Base-by-base conservation (phyloP, 768 basidiomycete genomes). In the Tricholoma furcatifolium region DNA sequence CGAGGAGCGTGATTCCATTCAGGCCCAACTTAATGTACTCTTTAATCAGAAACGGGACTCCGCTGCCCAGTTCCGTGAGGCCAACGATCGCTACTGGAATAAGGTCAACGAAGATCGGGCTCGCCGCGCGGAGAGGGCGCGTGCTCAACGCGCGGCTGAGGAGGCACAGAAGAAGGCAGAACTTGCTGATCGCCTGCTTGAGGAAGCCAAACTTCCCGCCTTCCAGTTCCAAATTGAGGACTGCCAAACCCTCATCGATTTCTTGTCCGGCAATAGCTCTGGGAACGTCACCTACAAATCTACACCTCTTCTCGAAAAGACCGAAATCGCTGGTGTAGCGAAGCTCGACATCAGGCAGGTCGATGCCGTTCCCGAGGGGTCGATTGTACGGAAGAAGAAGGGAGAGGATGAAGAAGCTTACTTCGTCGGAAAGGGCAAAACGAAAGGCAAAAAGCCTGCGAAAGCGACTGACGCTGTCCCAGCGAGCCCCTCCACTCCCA, bases 181-280 rank as follows among this genome's bases (percentile, higher is more conserved):
- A 65, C 77, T 87, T 54, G 87, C 83, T 9, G 81, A 88, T 59
- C 86, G 84, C 35, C 68, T 98, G 43, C 84, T 89, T 47, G 97
- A 99, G 54, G 94, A 98, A 66, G 97, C 97, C 20, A 83, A 85
- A 54, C 64, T 79, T 20, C 95, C 97, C 23, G 97, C 97, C 0
- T 98, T 82, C 79, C 91, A 92, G 63, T 78, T 84, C 48, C 84
- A 98, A 67, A 93, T 99, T 62, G 93, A 98, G 74, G 97, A 98
- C 67, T 98, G 94, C 73, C 88, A 91, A 65, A 96, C 89, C 3
- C 83, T 97, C 59, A 87, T 96, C 65, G 88, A 93, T 68, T 84
- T 77, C 65, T 84, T 97, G 71, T 84, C 80, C 15, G 88, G 88
- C 20, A 89, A 86, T 69, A 70, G 72, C 40, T 72, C 72, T 36